Percentiles rank a stretch among this genome's conserved stretches.
Conservation (phyloP, 1,284 basidiomycete genomes). For the Cutaneotrichosporon dermatis region DNA sequence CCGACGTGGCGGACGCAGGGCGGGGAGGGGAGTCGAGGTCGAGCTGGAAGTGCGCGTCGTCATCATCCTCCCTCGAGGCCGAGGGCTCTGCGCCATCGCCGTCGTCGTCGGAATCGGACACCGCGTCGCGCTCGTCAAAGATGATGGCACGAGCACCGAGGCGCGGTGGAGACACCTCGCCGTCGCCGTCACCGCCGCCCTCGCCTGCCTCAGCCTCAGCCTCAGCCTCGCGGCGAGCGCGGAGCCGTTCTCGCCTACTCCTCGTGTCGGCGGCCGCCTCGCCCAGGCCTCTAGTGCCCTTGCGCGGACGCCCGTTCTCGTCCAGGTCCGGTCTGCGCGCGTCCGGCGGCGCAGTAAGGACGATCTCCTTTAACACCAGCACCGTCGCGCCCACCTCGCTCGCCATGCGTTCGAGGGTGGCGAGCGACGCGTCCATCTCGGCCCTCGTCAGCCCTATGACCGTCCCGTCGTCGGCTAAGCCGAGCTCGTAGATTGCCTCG, state of each 20-base stretch:
- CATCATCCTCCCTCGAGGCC: neutral
- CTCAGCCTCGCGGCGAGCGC: conserved; percentile 6
- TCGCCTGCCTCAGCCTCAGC: neutral
- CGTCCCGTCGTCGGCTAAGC: conserved; percentile 75
- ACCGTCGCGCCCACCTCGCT: conserved; percentile 84
- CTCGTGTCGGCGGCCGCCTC: conserved; percentile 7
- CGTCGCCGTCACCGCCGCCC: neutral
- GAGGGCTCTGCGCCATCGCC: conserved; percentile 4
- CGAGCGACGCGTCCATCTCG: conserved; percentile 72
- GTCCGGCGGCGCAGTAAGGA: conserved; percentile 23
- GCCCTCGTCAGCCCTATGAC: conserved; percentile 70
- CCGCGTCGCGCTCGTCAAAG: conserved; percentile 6
- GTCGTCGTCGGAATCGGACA: neutral
- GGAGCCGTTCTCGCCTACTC: conserved; percentile 3
- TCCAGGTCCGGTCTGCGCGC: conserved; percentile 31
- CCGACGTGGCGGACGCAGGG: no score
- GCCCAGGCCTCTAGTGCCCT: conserved; percentile 20
- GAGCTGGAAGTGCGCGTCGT: neutral
- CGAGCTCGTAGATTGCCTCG: conserved; percentile 87
- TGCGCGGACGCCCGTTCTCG: conserved; percentile 25
- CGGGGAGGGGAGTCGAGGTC: neutral
- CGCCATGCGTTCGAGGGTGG: conserved; percentile 86
- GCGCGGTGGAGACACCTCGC: neutral
- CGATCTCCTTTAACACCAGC: conserved; percentile 73
- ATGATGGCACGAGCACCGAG: conserved; percentile 1